Percentiles rank a stretch among this genome's conserved stretches.
phyloP scores from a whole-genome alignment of 1,139 yeast genomes.

The Candida tropicalis region DNA sequence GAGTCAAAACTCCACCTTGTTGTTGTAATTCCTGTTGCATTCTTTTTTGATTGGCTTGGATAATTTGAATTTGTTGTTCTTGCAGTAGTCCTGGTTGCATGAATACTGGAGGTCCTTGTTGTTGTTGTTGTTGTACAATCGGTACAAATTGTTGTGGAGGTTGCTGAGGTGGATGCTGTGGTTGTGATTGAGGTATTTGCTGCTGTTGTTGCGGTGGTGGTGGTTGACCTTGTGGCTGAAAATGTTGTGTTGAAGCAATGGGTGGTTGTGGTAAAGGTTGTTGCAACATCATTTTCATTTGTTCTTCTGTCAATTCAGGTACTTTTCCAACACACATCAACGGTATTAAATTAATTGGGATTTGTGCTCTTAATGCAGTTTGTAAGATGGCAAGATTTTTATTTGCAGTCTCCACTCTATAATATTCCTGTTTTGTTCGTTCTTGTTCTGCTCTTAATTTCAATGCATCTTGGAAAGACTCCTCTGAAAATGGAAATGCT shows the following conservation, averaged over 20 bases:
- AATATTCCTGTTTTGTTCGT: slow-evolving; percentile 78
- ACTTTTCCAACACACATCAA: slow-evolving; percentile 47
- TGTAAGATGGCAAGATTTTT: slow-evolving; percentile 64
- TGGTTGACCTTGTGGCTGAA: slow-evolving; percentile 6
- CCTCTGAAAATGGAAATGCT: slow-evolving; percentile 64
- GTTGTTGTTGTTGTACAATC: slow-evolving; percentile 12
- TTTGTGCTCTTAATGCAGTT: slow-evolving; percentile 60
- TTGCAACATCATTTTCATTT: slow-evolving; percentile 10
- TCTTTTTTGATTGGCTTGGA: slow-evolving; percentile 9
- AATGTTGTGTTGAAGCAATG: too few relatives aligned
- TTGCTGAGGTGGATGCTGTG: slow-evolving; percentile 8
- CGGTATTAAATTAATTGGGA: slow-evolving; percentile 74
- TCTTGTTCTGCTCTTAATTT: slow-evolving; percentile 76
- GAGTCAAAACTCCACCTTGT: slow-evolving; percentile 3
- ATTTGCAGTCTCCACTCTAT: slow-evolving; percentile 64
- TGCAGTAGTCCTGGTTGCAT: slow-evolving; percentile 8
- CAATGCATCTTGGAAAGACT: slow-evolving; percentile 63
- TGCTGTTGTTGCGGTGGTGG: slow-evolving; percentile 12
- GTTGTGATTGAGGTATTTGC: slow-evolving; percentile 13
- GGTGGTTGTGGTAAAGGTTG: slow-evolving; percentile 13
- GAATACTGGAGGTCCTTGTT: slow-evolving; percentile 8
- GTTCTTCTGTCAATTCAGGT: slow-evolving; percentile 14
- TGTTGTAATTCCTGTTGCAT: slow-evolving; percentile 11
- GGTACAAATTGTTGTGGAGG: slow-evolving; percentile 7
- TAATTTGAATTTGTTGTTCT: slow-evolving; percentile 9